Conservation (phyloP, 345 rosid genomes). For the Turnera subulata region DNA sequence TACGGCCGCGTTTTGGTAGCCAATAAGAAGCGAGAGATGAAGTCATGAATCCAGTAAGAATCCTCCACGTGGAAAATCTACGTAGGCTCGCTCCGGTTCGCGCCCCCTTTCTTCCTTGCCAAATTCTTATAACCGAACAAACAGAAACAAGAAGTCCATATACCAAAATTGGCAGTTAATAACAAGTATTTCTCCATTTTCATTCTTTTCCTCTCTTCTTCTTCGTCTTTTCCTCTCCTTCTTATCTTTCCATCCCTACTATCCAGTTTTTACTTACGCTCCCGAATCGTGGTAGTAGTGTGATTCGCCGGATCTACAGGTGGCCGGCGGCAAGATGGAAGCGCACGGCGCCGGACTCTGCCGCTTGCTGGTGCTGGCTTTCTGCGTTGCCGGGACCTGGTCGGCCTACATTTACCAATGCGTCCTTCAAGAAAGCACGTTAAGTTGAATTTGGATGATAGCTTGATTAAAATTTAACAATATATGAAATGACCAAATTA, state of each 20-base stretch:
- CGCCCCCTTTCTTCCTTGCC: not conserved
- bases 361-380: slow-evolving; percentile 57
- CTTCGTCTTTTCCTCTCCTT: not conserved
- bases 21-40: slow-evolving; percentile 14
- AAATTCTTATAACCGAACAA: no score
- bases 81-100: not conserved
- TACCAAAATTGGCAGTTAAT: not conserved
- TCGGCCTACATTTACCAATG: slow-evolving; percentile 96
- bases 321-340: slow-evolving; percentile 29
- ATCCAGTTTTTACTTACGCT: not conserved
- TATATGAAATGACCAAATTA: no score
- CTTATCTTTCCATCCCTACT: not conserved
- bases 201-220: not conserved
- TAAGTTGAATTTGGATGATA: no score
- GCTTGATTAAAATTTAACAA: no score
- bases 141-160: not conserved
- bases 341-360: slow-evolving; percentile 67
- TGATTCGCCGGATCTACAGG: not conserved
- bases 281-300: not conserved
- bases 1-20: no score
- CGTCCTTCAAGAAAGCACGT: slow-evolving; percentile 90
- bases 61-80: slow-evolving; percentile 19
- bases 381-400: slow-evolving; percentile 97
- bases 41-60: slow-evolving; percentile 12
- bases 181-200: not conserved